Evolutionary conservation across 768 basidiomycete species (phyloP), one percentile per base, ranked within the genome.

Genomic region (Cystobasidium onofrii): DNA sequence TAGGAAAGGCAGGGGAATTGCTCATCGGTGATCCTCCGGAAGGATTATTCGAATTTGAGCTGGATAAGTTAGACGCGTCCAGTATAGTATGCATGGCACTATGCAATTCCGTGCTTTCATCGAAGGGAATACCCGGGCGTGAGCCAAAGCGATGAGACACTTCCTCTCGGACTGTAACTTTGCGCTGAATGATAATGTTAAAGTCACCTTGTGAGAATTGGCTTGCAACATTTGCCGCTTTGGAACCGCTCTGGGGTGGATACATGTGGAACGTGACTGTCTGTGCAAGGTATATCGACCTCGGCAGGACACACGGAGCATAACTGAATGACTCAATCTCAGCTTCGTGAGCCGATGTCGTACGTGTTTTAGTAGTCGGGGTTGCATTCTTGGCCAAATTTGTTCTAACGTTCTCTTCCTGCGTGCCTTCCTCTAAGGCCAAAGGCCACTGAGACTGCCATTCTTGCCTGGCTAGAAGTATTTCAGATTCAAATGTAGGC

Each of bases 251-350:
- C 76, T 92, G 88, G 75, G 88, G 87, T n/a, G 15, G 87, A 86
- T 0, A 92, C 84, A 1, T 85, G 77, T 86, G 85, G 83, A 95
- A 95, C 13, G 87, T 84, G 79, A 95, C 91, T 74, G 94, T 91
- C 76, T 91, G 90, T 0, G 88, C 86, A 20, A 91, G 87, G 80
- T 95, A 95, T 34, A 96, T 84, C 0, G 90, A 84, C 0, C 87
- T 85, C 1, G 91, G 89, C 0, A 90, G 84, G 41, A 90, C 83
- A 1, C 81, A 83, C 0, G 84, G 82, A 0, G 87, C 86, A 2
- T 81, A 83, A 0, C 89, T 87, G 78, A 81, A 86, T 0, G 90
- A 91, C 62, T 89, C 89, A 2, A 95, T 85, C 79, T 96, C 93
- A 0, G 90, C 91, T 52, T 88, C 86, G 39, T 71, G 69, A 4